Evolutionary conservation across 2,329 filamentous ascomycete genomes (phyloP).

Genomic region (Cordyceps javanica): DNA sequence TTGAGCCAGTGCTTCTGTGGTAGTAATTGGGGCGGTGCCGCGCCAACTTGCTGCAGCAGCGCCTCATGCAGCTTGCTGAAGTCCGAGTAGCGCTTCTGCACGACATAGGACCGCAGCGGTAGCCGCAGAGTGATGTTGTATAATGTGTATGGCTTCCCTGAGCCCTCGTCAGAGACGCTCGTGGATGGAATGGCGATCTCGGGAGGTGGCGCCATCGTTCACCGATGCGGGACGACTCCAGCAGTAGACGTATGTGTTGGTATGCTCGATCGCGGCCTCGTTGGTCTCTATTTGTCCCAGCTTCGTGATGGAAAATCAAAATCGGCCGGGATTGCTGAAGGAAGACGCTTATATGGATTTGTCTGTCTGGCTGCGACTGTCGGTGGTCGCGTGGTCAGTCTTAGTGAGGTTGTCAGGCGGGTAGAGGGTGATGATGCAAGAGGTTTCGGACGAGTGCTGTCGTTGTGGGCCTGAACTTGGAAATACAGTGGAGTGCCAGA

Average conservation of each 20-base stretch:
- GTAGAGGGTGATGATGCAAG: slow-evolving; percentile 10
- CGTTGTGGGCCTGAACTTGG: background rate
- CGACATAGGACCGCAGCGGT: slow-evolving; percentile 67
- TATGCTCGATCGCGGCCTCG: background rate
- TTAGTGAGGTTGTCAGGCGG: slow-evolving; percentile 11
- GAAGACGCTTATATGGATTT: background rate
- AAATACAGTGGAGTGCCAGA: background rate
- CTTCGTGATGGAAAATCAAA: background rate
- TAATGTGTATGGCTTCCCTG: slow-evolving; percentile 63
- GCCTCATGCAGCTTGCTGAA: slow-evolving; percentile 61
- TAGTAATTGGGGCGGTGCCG: slow-evolving; percentile 59
- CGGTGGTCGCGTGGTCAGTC: slow-evolving; percentile 11
- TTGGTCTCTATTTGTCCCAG: background rate
- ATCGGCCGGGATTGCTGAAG: background rate
- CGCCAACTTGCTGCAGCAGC: slow-evolving; percentile 53
- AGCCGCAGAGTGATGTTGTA: slow-evolving; percentile 75
- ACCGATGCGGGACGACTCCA: background rate
- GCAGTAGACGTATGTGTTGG: background rate
- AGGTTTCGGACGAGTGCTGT: background rate
- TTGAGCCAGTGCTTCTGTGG: slow-evolving; percentile 74
- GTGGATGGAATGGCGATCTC: slow-evolving; percentile 65
- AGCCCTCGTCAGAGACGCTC: slow-evolving; percentile 44
- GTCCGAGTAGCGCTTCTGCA: slow-evolving; percentile 79
- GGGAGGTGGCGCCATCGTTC: slow-evolving; percentile 55
- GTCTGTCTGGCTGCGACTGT: background rate